phyloP scores from a whole-genome alignment of 345 rosid genomes.

The Cardamine occulta region DNA sequence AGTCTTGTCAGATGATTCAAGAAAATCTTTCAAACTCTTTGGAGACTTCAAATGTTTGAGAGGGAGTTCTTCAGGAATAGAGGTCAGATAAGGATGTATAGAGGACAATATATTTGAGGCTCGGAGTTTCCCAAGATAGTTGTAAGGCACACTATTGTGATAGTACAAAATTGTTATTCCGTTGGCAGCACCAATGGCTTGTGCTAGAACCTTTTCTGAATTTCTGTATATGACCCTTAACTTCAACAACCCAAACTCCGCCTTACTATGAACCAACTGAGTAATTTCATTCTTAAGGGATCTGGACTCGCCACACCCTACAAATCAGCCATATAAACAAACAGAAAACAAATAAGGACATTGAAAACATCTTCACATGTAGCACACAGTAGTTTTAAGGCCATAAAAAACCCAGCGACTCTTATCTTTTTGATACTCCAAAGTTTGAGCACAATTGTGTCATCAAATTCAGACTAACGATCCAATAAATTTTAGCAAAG shows the following conservation, averaged over 20 bases:
- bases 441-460: background rate
- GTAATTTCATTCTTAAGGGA: constrained; percentile 68
- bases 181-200: constrained; percentile 66
- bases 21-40: constrained; percentile 60
- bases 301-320: constrained; percentile 96
- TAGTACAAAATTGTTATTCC: constrained; percentile 59
- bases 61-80: constrained; percentile 62
- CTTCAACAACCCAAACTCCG: constrained; percentile 57
- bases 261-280: constrained; percentile 43
- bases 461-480: background rate
- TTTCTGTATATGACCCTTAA: constrained; percentile 64
- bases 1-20: constrained; percentile 80
- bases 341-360: constrained; percentile 16
- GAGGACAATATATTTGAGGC: constrained; percentile 64
- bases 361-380: background rate
- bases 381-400: background rate
- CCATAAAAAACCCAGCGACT: constrained; percentile 6
- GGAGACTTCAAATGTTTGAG: constrained; percentile 49
- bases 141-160: constrained; percentile 67
- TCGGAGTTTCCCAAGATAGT: constrained; percentile 67
- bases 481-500: background rate
- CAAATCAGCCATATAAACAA: constrained; percentile 5
- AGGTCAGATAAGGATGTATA: constrained; percentile 51
- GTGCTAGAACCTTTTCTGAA: constrained; percentile 64
- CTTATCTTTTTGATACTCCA: background rate